Evolutionary conservation across 768 basidiomycete genomes (phyloP).

Genomic region (Russula sp.): DNA sequence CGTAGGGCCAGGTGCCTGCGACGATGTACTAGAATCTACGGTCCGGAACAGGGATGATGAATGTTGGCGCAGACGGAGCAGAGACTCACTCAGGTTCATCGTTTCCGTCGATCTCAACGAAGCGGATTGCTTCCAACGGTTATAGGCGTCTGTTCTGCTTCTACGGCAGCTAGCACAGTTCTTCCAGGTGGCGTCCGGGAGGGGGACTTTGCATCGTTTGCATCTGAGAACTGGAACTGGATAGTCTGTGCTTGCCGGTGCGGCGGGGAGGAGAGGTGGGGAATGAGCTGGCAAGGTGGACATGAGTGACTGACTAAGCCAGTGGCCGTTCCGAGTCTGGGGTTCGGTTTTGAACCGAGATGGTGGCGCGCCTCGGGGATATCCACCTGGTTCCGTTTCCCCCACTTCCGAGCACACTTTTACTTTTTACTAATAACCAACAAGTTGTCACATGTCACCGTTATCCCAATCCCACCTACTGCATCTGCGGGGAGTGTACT

Average conservation of each 20-base stretch:
- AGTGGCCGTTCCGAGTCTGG: too few species aligned
- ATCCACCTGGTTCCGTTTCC: too few species aligned
- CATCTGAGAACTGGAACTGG: neutral
- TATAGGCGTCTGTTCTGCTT: constrained; percentile 1
- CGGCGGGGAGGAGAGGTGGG: neutral
- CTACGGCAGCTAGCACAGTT: constrained; percentile 15
- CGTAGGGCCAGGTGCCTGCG: neutral
- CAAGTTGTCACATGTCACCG: too few species aligned
- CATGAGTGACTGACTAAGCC: too few species aligned
- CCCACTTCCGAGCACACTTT: too few species aligned
- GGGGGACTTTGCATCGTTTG: constrained; percentile 3
- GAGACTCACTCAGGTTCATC: neutral
- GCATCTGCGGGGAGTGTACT: too few species aligned
- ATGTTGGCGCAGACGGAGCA: neutral
- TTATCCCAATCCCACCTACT: too few species aligned
- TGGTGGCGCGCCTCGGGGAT: too few species aligned
- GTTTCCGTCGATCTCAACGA: neutral
- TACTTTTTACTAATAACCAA: too few species aligned
- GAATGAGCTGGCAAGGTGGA: neutral
- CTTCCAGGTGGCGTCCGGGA: constrained; percentile 4
- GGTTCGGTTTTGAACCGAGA: neutral
- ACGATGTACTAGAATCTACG: neutral
- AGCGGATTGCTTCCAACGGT: constrained; percentile 11
- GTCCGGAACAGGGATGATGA: neutral
- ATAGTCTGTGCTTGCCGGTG: neutral